phyloP scores from a whole-genome alignment of 2,329 filamentous ascomycete species.

The Berkeleyomyces basicola region DNA sequence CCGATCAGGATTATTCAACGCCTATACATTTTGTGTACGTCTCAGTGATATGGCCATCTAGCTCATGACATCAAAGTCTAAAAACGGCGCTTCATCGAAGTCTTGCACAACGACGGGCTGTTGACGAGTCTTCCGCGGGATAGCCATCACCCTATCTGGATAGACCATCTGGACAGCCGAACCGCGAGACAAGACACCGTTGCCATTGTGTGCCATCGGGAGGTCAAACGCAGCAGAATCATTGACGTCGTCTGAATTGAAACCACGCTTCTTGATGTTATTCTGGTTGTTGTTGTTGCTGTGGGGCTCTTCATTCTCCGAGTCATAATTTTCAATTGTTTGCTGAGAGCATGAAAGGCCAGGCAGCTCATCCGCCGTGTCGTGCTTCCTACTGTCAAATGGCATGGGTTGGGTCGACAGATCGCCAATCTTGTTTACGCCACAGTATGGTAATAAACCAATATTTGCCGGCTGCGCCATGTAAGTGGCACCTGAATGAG shows the following conservation, averaged over 20 bases:
- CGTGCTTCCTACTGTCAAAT: constrained; percentile 17
- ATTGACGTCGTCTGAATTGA: constrained; percentile 25
- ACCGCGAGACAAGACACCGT: constrained; percentile 19
- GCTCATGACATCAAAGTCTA: constrained; percentile 21
- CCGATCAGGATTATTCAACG: not conserved
- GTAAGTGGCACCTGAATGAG: constrained; percentile 27
- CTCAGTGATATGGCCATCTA: not conserved
- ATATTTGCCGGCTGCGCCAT: constrained; percentile 23
- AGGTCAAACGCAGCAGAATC: not conserved
- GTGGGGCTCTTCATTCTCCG: constrained; percentile 15
- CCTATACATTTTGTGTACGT: not conserved
- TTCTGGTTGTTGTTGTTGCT: constrained; percentile 17
- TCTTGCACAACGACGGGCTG: constrained; percentile 25
- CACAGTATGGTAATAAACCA: constrained; percentile 68
- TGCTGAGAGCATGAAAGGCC: constrained; percentile 40
- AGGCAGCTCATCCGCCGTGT: constrained; percentile 22
- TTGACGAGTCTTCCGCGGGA: constrained; percentile 22
- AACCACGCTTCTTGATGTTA: constrained; percentile 27
- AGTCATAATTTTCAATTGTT: constrained; percentile 25
- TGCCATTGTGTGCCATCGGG: not conserved
- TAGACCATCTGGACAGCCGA: constrained; percentile 24
- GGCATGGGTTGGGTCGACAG: constrained; percentile 39
- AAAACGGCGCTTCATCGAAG: constrained; percentile 54
- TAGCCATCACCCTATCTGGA: constrained; percentile 30
- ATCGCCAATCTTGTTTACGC: constrained; percentile 59